Percentiles rank a stretch among this genome's conserved stretches.
phyloP scores from a whole-genome alignment of 345 rosid species.

The Leavenworthia alabamica region DNA sequence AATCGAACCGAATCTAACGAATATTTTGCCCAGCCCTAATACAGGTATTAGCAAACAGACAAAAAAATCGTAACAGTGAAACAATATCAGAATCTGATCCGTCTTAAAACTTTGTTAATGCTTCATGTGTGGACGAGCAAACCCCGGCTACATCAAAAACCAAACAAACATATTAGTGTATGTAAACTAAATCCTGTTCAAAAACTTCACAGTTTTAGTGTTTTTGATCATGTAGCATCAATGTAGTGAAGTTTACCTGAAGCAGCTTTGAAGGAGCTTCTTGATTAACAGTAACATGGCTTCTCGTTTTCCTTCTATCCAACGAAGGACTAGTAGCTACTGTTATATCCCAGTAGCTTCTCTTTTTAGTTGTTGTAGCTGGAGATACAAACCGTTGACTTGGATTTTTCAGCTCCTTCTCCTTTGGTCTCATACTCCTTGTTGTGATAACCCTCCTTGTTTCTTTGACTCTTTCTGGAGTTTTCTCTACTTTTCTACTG shows the following conservation, averaged over 20 bases:
- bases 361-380: constrained; percentile 56
- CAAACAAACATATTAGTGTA: constrained; percentile 21
- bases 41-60: constrained; percentile 13
- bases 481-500: constrained; percentile 38
- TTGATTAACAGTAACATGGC: constrained; percentile 44
- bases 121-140: constrained; percentile 56
- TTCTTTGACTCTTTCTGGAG: constrained; percentile 30
- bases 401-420: constrained; percentile 61
- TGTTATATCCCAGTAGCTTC: constrained; percentile 91
- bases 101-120: constrained; percentile 11
- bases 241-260: constrained; percentile 47
- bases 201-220: not conserved
- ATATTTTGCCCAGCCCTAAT: too few species aligned
- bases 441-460: constrained; percentile 50
- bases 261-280: constrained; percentile 87
- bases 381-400: constrained; percentile 79
- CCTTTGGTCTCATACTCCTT: constrained; percentile 55
- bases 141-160: constrained; percentile 68
- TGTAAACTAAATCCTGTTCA: not conserved
- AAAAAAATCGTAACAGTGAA: not conserved
- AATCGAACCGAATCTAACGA: too few species aligned
- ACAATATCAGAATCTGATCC: not conserved
- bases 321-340: constrained; percentile 60
- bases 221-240: not conserved
- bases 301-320: constrained; percentile 73